phyloP scores from a whole-genome alignment of 2,329 filamentous ascomycete genomes.

The Fusarium bulbicola region DNA sequence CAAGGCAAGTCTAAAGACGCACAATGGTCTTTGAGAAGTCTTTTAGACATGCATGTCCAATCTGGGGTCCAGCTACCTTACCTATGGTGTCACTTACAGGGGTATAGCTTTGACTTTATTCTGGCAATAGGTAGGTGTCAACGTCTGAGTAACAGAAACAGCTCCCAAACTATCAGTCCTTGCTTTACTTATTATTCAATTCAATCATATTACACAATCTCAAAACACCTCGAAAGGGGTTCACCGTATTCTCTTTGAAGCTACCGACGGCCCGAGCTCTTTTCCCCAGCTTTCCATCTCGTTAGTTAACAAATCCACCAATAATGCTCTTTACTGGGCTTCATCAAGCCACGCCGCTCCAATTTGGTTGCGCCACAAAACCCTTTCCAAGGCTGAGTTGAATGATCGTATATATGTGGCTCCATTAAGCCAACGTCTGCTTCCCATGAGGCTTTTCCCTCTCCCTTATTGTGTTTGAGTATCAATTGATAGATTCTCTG shows the following conservation, averaged over 20 bases:
- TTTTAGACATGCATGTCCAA: not conserved
- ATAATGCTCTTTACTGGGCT: conserved; percentile 1
- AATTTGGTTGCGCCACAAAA: conserved; percentile 12
- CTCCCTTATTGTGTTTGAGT: not conserved
- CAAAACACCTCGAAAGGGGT: conserved; percentile 5
- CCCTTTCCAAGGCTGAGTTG: conserved; percentile 28
- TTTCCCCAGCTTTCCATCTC: conserved; percentile 6
- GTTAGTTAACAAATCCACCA: conserved; percentile 11
- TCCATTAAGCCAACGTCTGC: conserved; percentile 13
- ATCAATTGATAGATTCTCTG: not conserved
- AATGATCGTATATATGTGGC: conserved; percentile 24
- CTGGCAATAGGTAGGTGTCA: not conserved
- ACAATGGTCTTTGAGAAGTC: not conserved
- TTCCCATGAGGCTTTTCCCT: conserved; percentile 20
- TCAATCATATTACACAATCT: not conserved
- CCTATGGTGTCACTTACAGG: not conserved
- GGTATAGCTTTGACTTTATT: not conserved
- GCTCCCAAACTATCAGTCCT: not conserved
- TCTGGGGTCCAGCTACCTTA: not conserved
- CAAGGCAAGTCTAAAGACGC: not conserved
- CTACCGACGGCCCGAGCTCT: conserved; percentile 30
- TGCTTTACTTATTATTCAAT: not conserved
- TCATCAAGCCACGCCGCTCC: conserved; percentile 7
- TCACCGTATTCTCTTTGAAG: conserved; percentile 1
- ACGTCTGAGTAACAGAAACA: not conserved